Conservation (phyloP, 805 yeast species). For the Kodamaea lidongshanica region DNA sequence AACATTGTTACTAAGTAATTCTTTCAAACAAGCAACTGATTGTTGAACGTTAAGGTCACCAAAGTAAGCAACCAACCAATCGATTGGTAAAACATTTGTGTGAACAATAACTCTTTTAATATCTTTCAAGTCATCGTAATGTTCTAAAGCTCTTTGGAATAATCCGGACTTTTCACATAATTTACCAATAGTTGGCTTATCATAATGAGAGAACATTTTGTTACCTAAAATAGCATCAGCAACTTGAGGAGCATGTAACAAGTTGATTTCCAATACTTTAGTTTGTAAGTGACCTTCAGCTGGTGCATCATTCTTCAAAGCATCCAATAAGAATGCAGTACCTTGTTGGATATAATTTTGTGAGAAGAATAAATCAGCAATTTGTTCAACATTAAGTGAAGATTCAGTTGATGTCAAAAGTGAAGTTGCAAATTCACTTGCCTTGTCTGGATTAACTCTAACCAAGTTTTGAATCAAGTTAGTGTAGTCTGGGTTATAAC, state of each 20-base stretch:
- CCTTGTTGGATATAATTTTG: slow-evolving; percentile 96
- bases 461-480: slow-evolving; percentile 84
- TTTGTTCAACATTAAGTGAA: slow-evolving; percentile 70
- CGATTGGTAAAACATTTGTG: slow-evolving; percentile 77
- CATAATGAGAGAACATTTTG: slow-evolving; percentile 92
- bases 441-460: slow-evolving; percentile 94
- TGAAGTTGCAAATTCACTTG: slow-evolving; percentile 92
- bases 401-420: slow-evolving; percentile 57
- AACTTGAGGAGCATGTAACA: slow-evolving; percentile 96
- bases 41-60: slow-evolving; percentile 95
- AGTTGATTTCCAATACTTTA: slow-evolving; percentile 83
- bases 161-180: slow-evolving; percentile 95
- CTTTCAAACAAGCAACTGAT: slow-evolving; percentile 78
- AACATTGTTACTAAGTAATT: slow-evolving; percentile 69
- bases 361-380: slow-evolving; percentile 89
- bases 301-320: slow-evolving; percentile 87
- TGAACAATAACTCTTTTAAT: slow-evolving; percentile 92
- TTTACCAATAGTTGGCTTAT: slow-evolving; percentile 85
- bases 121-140: slow-evolving; percentile 89
- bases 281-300: slow-evolving; percentile 96
- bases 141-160: slow-evolving; percentile 92
- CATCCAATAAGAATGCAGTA: slow-evolving; percentile 93
- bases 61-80: slow-evolving; percentile 89
- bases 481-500: slow-evolving; percentile 84
- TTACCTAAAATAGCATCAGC: slow-evolving; percentile 98